phyloP scores from a whole-genome alignment of 148 eudicot species.

The Nepenthes mirabilis region DNA sequence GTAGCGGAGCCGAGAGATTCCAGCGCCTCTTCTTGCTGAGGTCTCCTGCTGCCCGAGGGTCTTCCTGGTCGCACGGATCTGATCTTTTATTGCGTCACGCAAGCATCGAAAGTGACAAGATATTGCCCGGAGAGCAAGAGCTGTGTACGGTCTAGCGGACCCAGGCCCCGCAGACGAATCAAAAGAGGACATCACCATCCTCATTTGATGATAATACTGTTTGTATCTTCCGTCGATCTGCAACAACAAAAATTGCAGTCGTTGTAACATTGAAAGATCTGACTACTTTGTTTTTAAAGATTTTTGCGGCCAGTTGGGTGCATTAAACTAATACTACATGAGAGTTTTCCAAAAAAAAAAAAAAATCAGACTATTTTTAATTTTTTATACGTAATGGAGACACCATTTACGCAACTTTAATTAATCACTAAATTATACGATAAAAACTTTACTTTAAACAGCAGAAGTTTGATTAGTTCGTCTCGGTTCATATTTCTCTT shows the following conservation, averaged over 20 bases:
- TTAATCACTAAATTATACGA: too few species aligned
- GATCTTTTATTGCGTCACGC: slow-evolving; percentile 48
- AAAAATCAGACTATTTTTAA: too few species aligned
- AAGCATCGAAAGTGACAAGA: slow-evolving; percentile 73
- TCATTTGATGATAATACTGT: slow-evolving; percentile 82
- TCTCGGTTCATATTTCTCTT: too few species aligned
- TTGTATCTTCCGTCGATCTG: slow-evolving; percentile 38
- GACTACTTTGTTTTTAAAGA: too few species aligned
- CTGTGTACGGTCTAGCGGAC: slow-evolving; percentile 72
- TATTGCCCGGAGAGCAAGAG: slow-evolving; percentile 63
- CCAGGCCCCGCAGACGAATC: slow-evolving; percentile 68
- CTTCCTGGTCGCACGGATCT: slow-evolving; percentile 42
- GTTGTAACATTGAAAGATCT: too few species aligned
- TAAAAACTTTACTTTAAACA: too few species aligned
- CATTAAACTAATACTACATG: too few species aligned
- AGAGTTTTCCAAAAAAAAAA: too few species aligned
- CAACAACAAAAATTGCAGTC: background rate
- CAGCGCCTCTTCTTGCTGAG: slow-evolving; percentile 39
- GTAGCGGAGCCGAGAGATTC: slow-evolving; percentile 27
- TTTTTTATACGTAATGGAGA: too few species aligned
- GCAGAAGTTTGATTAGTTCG: too few species aligned
- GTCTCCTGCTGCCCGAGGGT: slow-evolving; percentile 54
- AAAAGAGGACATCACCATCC: slow-evolving; percentile 54
- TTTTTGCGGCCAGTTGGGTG: too few species aligned
- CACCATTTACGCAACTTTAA: too few species aligned